Percentiles rank a stretch among this genome's conserved stretches.
Conservation (phyloP, 2,329 filamentous ascomycete species). For the Claviceps arundinis region DNA sequence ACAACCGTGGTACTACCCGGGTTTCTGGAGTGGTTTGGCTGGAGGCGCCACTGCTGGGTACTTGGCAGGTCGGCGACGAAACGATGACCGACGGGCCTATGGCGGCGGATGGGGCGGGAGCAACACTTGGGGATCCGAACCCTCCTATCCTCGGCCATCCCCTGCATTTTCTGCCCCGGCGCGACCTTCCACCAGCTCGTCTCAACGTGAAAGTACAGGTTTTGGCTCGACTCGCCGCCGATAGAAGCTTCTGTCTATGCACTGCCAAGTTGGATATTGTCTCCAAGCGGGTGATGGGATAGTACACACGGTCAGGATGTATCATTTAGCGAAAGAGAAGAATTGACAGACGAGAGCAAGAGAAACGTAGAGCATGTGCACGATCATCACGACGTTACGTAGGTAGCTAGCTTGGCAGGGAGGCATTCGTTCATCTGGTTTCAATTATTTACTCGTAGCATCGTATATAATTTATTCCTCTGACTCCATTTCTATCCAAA, state of each 20-base stretch:
- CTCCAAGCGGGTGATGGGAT: too few relatives aligned
- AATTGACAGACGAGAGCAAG: neutral
- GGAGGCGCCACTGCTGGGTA: constrained; percentile 59
- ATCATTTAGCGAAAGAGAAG: too few relatives aligned
- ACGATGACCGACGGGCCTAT: constrained; percentile 13
- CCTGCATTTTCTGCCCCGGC: constrained; percentile 15
- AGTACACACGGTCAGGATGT: too few relatives aligned
- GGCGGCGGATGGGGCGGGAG: constrained; percentile 17
- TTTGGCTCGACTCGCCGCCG: constrained; percentile 57
- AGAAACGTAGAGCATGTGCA: neutral
- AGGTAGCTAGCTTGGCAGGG: neutral
- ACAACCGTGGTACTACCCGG: constrained; percentile 50
- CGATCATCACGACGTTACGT: neutral
- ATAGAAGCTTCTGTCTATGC: constrained; percentile 14
- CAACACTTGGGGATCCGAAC: constrained; percentile 10
- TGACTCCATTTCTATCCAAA: constrained; percentile 6
- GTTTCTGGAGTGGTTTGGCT: constrained; percentile 60
- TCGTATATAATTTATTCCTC: neutral
- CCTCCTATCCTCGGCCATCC: constrained; percentile 12
- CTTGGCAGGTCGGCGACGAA: constrained; percentile 38
- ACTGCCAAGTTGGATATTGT: too few relatives aligned
- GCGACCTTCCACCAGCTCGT: constrained; percentile 20
- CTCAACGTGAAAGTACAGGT: constrained; percentile 54
- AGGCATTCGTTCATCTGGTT: neutral
- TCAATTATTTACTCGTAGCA: too few relatives aligned